Evolutionary conservation across 2,329 filamentous ascomycete species (phyloP).

Genomic region (Lasiodiplodia sp.): DNA sequence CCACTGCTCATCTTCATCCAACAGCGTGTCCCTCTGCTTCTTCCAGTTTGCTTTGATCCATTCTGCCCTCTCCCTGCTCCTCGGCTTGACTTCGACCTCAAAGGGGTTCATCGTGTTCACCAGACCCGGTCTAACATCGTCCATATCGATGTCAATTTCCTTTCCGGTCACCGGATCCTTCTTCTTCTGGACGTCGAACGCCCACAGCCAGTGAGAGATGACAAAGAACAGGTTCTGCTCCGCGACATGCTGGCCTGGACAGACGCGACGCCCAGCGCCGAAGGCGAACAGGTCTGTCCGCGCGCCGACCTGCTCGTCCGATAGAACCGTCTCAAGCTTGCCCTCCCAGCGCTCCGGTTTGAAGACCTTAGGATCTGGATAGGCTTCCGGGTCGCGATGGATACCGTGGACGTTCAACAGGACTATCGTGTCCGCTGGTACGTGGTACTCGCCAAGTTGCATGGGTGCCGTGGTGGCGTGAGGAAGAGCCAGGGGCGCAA

Average conservation of each 20-base stretch:
- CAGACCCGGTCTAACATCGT: constrained; percentile 36
- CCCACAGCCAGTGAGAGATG: constrained; percentile 46
- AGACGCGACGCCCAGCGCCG: constrained; percentile 48
- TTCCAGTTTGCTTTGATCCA: constrained; percentile 34
- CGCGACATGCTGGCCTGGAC: constrained; percentile 49
- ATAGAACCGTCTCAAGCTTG: constrained; percentile 34
- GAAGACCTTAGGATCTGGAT: constrained; percentile 27
- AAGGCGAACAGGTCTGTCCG: constrained; percentile 46
- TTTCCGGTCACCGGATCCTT: constrained; percentile 17
- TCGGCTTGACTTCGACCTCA: constrained; percentile 34
- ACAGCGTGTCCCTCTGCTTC: constrained; percentile 32
- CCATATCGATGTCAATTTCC: constrained; percentile 24
- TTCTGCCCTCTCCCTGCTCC: constrained; percentile 30
- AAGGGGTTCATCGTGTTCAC: constrained; percentile 35
- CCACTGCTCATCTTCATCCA: constrained; percentile 38
- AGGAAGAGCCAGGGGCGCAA: constrained; percentile 41
- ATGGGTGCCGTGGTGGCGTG: constrained; percentile 43
- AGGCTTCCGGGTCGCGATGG: constrained; percentile 37
- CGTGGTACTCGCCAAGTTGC: constrained; percentile 43
- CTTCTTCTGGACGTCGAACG: constrained; percentile 36
- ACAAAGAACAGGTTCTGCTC: constrained; percentile 41
- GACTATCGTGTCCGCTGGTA: constrained; percentile 51
- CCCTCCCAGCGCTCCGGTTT: constrained; percentile 34
- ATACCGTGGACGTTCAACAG: constrained; percentile 49
- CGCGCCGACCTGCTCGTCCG: constrained; percentile 31